Evolutionary conservation across 2,329 filamentous ascomycete species (phyloP), one percentile per base, ranked within the genome.

Genomic region (Thelonectria rubi): DNA sequence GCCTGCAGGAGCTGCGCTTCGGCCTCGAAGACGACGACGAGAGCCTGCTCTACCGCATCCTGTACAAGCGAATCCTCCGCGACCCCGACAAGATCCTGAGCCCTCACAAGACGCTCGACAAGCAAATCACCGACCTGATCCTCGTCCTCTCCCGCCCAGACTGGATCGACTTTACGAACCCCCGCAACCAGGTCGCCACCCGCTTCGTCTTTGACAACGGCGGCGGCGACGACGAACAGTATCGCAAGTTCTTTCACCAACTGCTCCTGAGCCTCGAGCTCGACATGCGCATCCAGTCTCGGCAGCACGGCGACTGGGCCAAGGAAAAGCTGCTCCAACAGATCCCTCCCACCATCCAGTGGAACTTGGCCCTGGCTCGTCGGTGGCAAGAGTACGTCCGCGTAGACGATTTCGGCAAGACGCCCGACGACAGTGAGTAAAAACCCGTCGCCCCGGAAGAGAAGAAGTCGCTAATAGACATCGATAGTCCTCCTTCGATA

Each of bases 221-320:
- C 58, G 80, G 82, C 37, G 79, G 80, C 17, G 88, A 89, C 66
- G 79, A 83, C 47, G 76, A 80, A 17, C 82, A 83, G 61, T 90
- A 89, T 68, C 83, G 85, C 61, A 83, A 82, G 24, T 93, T 93
- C 77, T 92, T 91, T 74, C 89, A 92, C 73, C 91, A 93, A 75
- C 78, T 93, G n/a, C 80, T 93, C 3, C 82, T 93, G 43, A 90
- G 88, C 65, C 81, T 91, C 50, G 91, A 93, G 75, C 80, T 93
- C 5, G 87, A 91, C 70, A 75, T 91, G 59, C 86, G 91, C 40
- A 91, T 93, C 68, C 86, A 89, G 69, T 88, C 85, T 1, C 79
- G 78, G 24, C 78, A 84, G 51, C 88, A 91, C 73, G 78, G 80
- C n/a, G 86, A 86, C 24, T 84, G 82, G 77, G 84, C 86, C 39